These are phyloP conservation scores for Iris pallida DNA, from an alignment of 116 monocot genomes.

Conservation along the genomic window DNA sequence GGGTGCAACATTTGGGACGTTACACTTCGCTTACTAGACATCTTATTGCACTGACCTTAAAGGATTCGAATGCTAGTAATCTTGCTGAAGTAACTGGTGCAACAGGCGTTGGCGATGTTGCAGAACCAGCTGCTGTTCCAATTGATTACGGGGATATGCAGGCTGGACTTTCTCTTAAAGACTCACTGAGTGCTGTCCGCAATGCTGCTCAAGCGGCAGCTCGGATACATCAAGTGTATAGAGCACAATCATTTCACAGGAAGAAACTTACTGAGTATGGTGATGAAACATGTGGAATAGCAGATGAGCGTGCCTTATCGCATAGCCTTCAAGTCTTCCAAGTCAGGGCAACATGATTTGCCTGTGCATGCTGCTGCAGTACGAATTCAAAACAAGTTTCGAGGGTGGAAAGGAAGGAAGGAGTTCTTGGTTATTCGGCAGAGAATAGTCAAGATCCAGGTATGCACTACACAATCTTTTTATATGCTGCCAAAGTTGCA, in stretches of 20 bases:
- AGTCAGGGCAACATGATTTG: conserved; percentile 41
- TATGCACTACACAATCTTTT: conserved; percentile 9
- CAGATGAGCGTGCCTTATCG: conserved; percentile 73
- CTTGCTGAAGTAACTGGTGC: conserved; percentile 19
- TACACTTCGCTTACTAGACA: conserved; percentile 80
- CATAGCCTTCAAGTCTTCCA: conserved; percentile 44
- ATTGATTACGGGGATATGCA: conserved; percentile 28
- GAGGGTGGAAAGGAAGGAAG: conserved; percentile 97
- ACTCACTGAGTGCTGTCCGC: conserved; percentile 76
- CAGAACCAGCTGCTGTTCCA: conserved; percentile 5
- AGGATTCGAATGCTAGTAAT: conserved; percentile 33
- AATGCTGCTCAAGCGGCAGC: conserved; percentile 93
- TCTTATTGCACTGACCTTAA: conserved; percentile 73
- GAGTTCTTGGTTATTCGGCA: conserved; percentile 89
- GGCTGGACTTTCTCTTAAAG: conserved; percentile 43
- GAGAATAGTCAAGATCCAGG: conserved; percentile 93
- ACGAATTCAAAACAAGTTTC: conserved; percentile 95
- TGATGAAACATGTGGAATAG: conserved; percentile 42
- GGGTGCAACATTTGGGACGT: too few relatives aligned
- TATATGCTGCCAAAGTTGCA: neutral
- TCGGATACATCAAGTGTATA: conserved; percentile 85
- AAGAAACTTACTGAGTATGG: conserved; percentile 56
- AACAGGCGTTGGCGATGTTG: conserved; percentile 26
- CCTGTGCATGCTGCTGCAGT: conserved; percentile 68
- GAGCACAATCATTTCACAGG: conserved; percentile 84